A percentile compares a stretch with the other conserved stretches of the same genome.
Evolutionary conservation across 2,329 filamentous ascomycete genomes (phyloP).

Genomic region (Neonectria magnoliae): DNA sequence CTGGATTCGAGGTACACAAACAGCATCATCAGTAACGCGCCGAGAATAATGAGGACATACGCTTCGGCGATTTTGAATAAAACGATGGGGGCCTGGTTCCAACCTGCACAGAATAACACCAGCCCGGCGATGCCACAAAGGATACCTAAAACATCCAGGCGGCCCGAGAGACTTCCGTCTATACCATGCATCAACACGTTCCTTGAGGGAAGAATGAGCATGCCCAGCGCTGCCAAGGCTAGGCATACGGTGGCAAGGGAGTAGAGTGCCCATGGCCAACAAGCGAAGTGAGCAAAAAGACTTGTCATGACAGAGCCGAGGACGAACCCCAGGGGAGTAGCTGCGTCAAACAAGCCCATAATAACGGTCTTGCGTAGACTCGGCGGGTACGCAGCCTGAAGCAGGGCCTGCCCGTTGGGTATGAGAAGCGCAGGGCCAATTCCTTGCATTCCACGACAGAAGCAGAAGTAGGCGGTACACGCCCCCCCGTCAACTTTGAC

Average conservation of each 20-base stretch:
- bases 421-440: constrained; percentile 37
- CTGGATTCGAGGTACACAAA: constrained; percentile 33
- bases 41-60: constrained; percentile 36
- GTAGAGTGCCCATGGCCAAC: constrained; percentile 42
- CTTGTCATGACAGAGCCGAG: constrained; percentile 39
- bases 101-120: constrained; percentile 37
- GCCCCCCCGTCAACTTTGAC: constrained; percentile 17
- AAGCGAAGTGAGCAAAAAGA: constrained; percentile 35
- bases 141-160: constrained; percentile 33
- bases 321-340: constrained; percentile 38
- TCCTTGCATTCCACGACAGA: constrained; percentile 41
- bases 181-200: constrained; percentile 36
- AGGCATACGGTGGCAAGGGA: constrained; percentile 33
- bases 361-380: constrained; percentile 36
- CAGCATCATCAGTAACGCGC: constrained; percentile 23
- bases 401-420: constrained; percentile 38
- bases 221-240: constrained; percentile 33
- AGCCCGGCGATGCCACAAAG: constrained; percentile 28
- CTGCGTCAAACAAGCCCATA: constrained; percentile 39
- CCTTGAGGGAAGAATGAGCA: constrained; percentile 35
- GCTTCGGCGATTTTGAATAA: constrained; percentile 28
- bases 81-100: constrained; percentile 37
- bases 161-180: constrained; percentile 39
- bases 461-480: constrained; percentile 36
- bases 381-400: constrained; percentile 40